Evolutionary conservation across 2,329 filamentous ascomycete genomes (phyloP).

Genomic region (Microdochium bolleyi): DNA sequence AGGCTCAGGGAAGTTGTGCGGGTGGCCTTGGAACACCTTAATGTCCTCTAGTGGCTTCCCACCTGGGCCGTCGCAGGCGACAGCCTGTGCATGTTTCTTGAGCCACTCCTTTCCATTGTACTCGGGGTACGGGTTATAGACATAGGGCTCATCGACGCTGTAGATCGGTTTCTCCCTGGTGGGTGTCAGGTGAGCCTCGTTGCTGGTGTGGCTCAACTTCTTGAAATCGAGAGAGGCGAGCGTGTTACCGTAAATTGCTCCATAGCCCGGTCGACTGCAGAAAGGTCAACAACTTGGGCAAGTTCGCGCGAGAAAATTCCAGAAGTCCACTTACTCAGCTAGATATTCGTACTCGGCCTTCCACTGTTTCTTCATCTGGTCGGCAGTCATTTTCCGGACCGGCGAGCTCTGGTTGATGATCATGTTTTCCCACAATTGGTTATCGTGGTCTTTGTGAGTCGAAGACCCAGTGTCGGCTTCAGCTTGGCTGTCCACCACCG

Average conservation of each 20-base stretch:
- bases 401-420: slow-evolving; percentile 1
- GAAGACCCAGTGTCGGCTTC: not conserved
- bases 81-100: slow-evolving; percentile 45
- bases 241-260: slow-evolving; percentile 50
- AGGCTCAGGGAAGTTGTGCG: slow-evolving; percentile 49
- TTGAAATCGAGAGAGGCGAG: slow-evolving; percentile 35
- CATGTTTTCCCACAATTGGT: slow-evolving; percentile 17
- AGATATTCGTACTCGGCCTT: slow-evolving; percentile 32
- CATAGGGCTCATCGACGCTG: slow-evolving; percentile 37
- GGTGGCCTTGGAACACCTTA: slow-evolving; percentile 54
- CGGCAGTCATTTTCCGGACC: slow-evolving; percentile 19
- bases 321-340: slow-evolving; percentile 20
- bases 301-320: not conserved
- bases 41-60: slow-evolving; percentile 54
- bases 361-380: slow-evolving; percentile 20
- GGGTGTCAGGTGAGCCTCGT: slow-evolving; percentile 19
- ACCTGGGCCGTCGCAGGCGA: slow-evolving; percentile 57
- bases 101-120: slow-evolving; percentile 58
- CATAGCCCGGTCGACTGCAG: slow-evolving; percentile 33
- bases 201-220: slow-evolving; percentile 19
- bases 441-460: slow-evolving; percentile 4
- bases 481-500: not conserved
- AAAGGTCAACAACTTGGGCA: slow-evolving; percentile 14
- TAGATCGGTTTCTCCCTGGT: slow-evolving; percentile 28
- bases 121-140: slow-evolving; percentile 64